Conservation (phyloP, 208 protist species). For the Wallacemonas sp. region DNA sequence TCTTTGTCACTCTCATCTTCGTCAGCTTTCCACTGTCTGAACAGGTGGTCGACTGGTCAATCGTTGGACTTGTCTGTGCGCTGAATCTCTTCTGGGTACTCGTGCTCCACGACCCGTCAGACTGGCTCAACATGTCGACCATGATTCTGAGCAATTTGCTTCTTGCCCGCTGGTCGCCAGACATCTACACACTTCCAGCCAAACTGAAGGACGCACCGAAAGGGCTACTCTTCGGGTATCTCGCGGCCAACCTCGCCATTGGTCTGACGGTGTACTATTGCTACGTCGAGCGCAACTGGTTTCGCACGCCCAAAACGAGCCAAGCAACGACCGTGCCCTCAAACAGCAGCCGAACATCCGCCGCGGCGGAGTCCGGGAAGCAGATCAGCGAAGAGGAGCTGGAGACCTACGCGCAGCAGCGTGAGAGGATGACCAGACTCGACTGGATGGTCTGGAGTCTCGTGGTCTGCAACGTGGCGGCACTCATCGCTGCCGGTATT, state of each 20-base stretch:
- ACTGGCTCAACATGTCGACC: slow-evolving; percentile 53
- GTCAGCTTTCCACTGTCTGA: slow-evolving; percentile 82
- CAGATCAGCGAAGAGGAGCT: slow-evolving; percentile 25
- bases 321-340: not conserved
- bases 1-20: slow-evolving; percentile 78
- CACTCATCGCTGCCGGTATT: slow-evolving; percentile 33
- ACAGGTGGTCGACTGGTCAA: slow-evolving; percentile 68
- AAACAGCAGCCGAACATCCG: not conserved
- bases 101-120: slow-evolving; percentile 43
- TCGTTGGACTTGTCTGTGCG: slow-evolving; percentile 51
- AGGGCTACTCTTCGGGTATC: slow-evolving; percentile 29
- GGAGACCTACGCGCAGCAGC: slow-evolving; percentile 40
- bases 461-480: slow-evolving; percentile 41
- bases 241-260: slow-evolving; percentile 36
- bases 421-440: slow-evolving; percentile 38
- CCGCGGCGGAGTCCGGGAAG: not conserved
- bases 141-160: slow-evolving; percentile 61
- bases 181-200: slow-evolving; percentile 55
- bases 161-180: slow-evolving; percentile 51
- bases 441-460: slow-evolving; percentile 39
- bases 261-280: slow-evolving; percentile 38
- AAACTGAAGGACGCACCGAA: slow-evolving; percentile 32
- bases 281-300: slow-evolving; percentile 54
- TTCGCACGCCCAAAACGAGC: not conserved
- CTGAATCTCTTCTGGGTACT: slow-evolving; percentile 55